These are phyloP conservation scores for Castanea mollissima DNA, from an alignment of 306 rosid species.

Conservation along the genomic window DNA sequence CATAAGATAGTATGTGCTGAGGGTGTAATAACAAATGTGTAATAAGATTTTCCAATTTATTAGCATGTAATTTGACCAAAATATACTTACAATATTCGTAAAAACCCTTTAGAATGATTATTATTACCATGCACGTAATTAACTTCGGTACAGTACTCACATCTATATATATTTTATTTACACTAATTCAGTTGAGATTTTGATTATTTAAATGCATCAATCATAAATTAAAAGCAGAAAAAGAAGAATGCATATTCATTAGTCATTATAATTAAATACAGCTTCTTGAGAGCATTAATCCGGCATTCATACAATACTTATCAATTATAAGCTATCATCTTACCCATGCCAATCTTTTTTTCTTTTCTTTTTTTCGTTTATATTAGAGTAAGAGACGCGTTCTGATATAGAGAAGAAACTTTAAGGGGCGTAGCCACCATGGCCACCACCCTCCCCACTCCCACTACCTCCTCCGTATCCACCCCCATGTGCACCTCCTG, in stretches of 20 bases:
- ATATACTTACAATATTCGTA: no score
- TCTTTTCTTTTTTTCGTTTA: background rate
- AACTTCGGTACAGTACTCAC: background rate
- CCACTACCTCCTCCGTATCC: constrained; percentile 38
- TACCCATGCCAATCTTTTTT: constrained; percentile 24
- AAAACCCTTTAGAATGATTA: background rate
- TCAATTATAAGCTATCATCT: constrained; percentile 12
- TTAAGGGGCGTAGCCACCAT: constrained; percentile 51
- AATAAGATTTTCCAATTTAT: no score
- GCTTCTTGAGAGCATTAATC: background rate
- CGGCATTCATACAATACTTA: background rate
- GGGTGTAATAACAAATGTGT: no score
- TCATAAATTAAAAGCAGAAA: background rate
- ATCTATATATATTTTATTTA: background rate
- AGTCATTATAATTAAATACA: background rate
- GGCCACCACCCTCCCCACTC: constrained; percentile 35
- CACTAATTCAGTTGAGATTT: background rate
- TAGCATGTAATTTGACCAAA: no score
- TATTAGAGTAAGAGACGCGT: background rate
- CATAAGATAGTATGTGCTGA: no score
- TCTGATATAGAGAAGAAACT: background rate
- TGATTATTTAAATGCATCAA: background rate
- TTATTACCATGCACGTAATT: background rate
- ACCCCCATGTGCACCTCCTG: constrained; percentile 17
- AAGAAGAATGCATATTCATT: background rate